Percentiles rank a stretch among this genome's conserved stretches.
Conservation (phyloP, 352 stramenopile genomes). For the Globisporangium ultimum region DNA sequence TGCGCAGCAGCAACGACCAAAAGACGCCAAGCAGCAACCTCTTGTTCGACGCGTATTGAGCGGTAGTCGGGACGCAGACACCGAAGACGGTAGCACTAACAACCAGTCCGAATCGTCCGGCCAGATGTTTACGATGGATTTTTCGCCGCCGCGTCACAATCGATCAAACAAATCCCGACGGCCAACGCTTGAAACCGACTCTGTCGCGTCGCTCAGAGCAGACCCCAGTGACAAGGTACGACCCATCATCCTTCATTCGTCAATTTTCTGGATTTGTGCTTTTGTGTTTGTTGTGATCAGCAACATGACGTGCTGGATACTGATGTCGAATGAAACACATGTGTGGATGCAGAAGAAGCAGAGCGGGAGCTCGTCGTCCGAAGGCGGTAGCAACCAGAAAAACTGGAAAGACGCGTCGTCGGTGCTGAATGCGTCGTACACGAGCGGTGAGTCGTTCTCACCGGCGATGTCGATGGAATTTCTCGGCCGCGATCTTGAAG, state of each 20-base stretch:
- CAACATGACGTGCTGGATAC: neutral
- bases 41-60: constrained; percentile 6
- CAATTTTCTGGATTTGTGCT: neutral
- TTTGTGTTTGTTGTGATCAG: neutral
- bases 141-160: constrained; percentile 21
- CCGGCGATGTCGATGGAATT: constrained; percentile 47
- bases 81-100: neutral
- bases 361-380: neutral
- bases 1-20: constrained; percentile 17
- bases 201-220: neutral
- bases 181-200: constrained; percentile 14
- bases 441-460: constrained; percentile 26
- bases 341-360: constrained; percentile 13
- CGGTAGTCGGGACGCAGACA: neutral
- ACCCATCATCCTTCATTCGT: neutral
- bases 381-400: neutral
- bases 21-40: constrained; percentile 22
- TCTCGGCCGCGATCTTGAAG: constrained; percentile 51
- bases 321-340: constrained; percentile 3
- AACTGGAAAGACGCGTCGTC: constrained; percentile 11
- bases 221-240: constrained; percentile 17
- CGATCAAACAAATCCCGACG: constrained; percentile 10
- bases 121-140: constrained; percentile 11
- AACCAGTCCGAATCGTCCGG: constrained; percentile 17
- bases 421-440: constrained; percentile 20